Percentiles rank a stretch among this genome's conserved stretches.
Conservation (phyloP, 768 basidiomycete genomes). For the Imleria badia region DNA sequence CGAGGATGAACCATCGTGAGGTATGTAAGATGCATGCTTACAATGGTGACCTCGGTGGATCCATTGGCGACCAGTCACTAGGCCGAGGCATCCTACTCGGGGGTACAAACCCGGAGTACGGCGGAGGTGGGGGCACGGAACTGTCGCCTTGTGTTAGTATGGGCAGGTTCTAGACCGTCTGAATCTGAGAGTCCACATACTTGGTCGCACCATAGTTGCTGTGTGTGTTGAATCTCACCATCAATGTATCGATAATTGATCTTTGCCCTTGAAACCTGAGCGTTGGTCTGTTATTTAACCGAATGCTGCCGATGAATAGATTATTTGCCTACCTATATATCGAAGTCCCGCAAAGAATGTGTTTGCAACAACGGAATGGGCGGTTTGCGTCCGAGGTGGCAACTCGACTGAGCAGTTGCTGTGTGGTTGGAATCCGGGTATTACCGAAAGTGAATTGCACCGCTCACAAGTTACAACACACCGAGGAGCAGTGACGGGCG, state of each 20-base stretch:
- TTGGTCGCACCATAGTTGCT: conserved; percentile 7
- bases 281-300: not conserved
- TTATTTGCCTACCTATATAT: not conserved
- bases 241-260: not conserved
- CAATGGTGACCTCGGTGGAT: not conserved
- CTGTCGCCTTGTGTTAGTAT: not conserved
- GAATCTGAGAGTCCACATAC: not conserved
- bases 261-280: not conserved
- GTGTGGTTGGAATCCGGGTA: too few relatives aligned
- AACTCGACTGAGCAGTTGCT: too few relatives aligned
- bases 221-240: not conserved
- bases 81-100: not conserved
- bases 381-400: not conserved
- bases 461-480: too few relatives aligned
- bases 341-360: too few relatives aligned
- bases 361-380: not conserved
- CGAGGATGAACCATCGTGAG: not conserved
- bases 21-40: not conserved
- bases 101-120: conserved; percentile 1
- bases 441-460: too few relatives aligned
- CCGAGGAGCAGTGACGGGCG: too few relatives aligned
- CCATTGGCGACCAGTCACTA: not conserved
- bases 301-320: not conserved
- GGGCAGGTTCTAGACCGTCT: too few relatives aligned
- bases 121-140: conserved; percentile 4